These are phyloP conservation scores for Circinella umbellata DNA, from an alignment of 371 early-diverging fungal species.

Conservation along the genomic window DNA sequence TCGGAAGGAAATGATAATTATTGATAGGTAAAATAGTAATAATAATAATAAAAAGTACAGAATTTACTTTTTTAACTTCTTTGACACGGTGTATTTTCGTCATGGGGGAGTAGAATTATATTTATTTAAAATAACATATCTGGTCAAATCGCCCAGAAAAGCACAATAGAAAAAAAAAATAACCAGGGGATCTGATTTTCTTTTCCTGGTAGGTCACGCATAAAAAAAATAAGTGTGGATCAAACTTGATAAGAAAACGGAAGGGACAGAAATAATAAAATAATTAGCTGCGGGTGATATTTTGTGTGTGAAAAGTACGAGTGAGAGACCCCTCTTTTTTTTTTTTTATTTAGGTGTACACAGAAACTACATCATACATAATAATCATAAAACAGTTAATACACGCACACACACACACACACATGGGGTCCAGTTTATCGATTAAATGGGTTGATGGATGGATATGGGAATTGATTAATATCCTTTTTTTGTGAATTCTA, in stretches of 20 bases:
- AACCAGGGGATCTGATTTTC: constrained; percentile 12
- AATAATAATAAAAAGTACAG: neutral
- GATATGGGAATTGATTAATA: constrained; percentile 8
- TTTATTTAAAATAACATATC: neutral
- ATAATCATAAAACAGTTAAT: neutral
- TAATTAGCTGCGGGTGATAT: too few relatives aligned
- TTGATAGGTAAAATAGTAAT: too few relatives aligned
- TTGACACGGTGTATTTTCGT: neutral
- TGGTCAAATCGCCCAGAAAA: neutral
- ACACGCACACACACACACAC: neutral
- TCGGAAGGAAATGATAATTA: neutral
- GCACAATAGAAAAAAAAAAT: too few relatives aligned
- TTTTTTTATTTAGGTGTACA: neutral
- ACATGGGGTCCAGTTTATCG: neutral
- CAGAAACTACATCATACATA: too few relatives aligned
- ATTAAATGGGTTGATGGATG: neutral
- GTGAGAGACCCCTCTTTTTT: neutral
- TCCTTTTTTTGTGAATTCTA: neutral
- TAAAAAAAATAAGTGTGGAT: constrained; percentile 16
- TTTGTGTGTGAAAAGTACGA: neutral
- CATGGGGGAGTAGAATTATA: constrained; percentile 4
- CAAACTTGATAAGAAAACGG: constrained; percentile 13
- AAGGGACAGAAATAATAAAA: neutral
- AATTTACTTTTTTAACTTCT: constrained; percentile 3
- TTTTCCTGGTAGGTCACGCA: constrained; percentile 15